Percentiles rank a stretch among this genome's conserved stretches.
These are phyloP conservation scores for Phytophthora sp. DNA, from an alignment of 352 stramenopile genomes.

Conservation along the genomic window DNA sequence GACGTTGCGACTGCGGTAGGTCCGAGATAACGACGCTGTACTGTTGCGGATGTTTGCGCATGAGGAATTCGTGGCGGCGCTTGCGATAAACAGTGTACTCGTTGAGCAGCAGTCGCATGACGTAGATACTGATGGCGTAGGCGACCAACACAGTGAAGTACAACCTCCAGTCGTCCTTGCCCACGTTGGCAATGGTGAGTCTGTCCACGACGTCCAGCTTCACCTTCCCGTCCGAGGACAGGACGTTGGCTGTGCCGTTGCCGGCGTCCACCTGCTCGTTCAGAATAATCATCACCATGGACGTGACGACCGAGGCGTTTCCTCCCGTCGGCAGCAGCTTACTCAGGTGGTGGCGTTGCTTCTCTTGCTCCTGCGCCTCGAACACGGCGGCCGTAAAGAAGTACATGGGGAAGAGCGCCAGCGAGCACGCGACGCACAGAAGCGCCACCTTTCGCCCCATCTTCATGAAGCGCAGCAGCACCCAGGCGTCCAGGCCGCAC, in stretches of 20 bases:
- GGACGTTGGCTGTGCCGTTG: conserved; percentile 18
- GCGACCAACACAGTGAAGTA: conserved; percentile 63
- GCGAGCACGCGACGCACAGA: conserved; percentile 53
- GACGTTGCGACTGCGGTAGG: conserved; percentile 55
- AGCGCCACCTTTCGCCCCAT: conserved; percentile 72
- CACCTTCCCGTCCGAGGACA: conserved; percentile 34
- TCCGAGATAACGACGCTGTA: conserved; percentile 81
- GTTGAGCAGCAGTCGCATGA: conserved; percentile 59
- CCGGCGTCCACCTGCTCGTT: conserved; percentile 15
- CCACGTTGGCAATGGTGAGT: conserved; percentile 75
- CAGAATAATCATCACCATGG: conserved; percentile 35
- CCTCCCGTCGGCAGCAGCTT: conserved; percentile 15
- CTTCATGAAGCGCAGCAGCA: conserved; percentile 79
- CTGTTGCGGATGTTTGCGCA: conserved; percentile 61
- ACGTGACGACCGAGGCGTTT: conserved; percentile 26
- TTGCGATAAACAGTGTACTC: conserved; percentile 73
- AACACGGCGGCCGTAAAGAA: conserved; percentile 49
- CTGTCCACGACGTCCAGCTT: conserved; percentile 68
- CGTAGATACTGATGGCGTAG: conserved; percentile 54
- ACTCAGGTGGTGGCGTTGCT: conserved; percentile 31
- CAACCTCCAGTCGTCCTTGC: conserved; percentile 63
- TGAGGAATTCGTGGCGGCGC: conserved; percentile 68
- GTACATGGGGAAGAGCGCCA: conserved; percentile 80
- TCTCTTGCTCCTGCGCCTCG: conserved; percentile 32
- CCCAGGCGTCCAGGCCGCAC: conserved; percentile 74